phyloP scores from a whole-genome alignment of 1,284 basidiomycete genomes.

The Microbotryum intermedium region DNA sequence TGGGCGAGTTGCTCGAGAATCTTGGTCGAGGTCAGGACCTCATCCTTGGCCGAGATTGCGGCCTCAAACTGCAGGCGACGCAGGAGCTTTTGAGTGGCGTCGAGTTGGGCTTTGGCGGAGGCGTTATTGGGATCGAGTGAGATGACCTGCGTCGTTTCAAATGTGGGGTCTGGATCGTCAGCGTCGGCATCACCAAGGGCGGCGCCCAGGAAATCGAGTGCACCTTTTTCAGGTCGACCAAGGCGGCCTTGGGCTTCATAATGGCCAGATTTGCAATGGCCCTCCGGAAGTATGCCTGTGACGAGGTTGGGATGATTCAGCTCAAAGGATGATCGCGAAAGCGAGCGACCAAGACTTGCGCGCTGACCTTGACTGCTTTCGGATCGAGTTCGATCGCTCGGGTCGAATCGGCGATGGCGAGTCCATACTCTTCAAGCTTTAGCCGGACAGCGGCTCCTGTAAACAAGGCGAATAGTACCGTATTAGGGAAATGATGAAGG shows the following conservation, averaged over 20 bases:
- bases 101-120: slow-evolving; percentile 67
- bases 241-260: slow-evolving; percentile 70
- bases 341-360: not conserved
- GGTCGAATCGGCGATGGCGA: slow-evolving; percentile 64
- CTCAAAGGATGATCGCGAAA: not conserved
- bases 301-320: slow-evolving; percentile 42
- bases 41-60: slow-evolving; percentile 27
- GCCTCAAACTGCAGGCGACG: slow-evolving; percentile 44
- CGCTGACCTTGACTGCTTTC: slow-evolving; percentile 76
- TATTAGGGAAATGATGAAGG: slow-evolving; percentile 17
- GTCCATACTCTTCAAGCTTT: slow-evolving; percentile 62
- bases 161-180: not conserved
- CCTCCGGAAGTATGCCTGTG: slow-evolving; percentile 50
- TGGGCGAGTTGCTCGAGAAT: slow-evolving; percentile 60
- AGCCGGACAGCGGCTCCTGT: slow-evolving; percentile 44
- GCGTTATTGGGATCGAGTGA: slow-evolving; percentile 82
- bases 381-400: slow-evolving; percentile 83
- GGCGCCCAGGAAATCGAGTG: not conserved
- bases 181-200: not conserved
- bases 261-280: slow-evolving; percentile 87
- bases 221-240: slow-evolving; percentile 74
- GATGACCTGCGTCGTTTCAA: slow-evolving; percentile 46
- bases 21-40: slow-evolving; percentile 43
- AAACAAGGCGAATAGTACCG: slow-evolving; percentile 27
- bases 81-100: slow-evolving; percentile 81